Conservation (phyloP, 2,329 filamentous ascomycete species). For the Colletotrichum sansevieriae region DNA sequence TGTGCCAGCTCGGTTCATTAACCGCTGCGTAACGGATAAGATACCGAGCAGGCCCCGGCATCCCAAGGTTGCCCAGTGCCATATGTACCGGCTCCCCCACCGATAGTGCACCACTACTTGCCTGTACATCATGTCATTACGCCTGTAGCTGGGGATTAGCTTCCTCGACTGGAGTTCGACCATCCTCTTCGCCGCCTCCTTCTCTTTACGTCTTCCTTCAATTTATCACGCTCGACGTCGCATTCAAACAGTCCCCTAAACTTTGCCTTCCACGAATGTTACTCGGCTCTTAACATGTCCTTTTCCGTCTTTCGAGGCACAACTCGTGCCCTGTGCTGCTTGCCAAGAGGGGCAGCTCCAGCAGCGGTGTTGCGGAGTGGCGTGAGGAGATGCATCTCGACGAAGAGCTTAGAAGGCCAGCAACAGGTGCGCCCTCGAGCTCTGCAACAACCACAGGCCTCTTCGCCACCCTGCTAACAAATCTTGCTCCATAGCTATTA, state of each 20-base stretch:
- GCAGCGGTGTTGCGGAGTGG: constrained; percentile 34
- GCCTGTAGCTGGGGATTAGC: constrained; percentile 25
- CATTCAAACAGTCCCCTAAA: background rate
- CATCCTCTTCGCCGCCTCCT: background rate
- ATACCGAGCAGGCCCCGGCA: constrained; percentile 14
- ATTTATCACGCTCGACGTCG: background rate
- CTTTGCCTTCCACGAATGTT: background rate
- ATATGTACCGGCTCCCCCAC: constrained; percentile 35
- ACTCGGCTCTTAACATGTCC: constrained; percentile 56
- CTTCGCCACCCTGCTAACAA: constrained; percentile 6
- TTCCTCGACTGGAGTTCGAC: background rate
- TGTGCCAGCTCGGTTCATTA: constrained; percentile 27
- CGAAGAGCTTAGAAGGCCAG: constrained; percentile 66
- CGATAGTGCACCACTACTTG: background rate
- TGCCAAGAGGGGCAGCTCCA: constrained; percentile 50
- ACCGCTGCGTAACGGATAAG: constrained; percentile 22
- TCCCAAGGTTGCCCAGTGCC: constrained; percentile 23
- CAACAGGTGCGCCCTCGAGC: constrained; percentile 64
- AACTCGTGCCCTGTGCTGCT: constrained; percentile 60
- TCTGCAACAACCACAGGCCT: background rate
- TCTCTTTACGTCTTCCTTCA: background rate
- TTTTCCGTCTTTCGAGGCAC: constrained; percentile 62
- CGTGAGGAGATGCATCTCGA: constrained; percentile 59
- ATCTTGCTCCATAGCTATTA: constrained; percentile 73
- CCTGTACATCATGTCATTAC: constrained; percentile 19